phyloP scores from a whole-genome alignment of 495 filamentous ascomycete species.

The Articulospora tetracladia region DNA sequence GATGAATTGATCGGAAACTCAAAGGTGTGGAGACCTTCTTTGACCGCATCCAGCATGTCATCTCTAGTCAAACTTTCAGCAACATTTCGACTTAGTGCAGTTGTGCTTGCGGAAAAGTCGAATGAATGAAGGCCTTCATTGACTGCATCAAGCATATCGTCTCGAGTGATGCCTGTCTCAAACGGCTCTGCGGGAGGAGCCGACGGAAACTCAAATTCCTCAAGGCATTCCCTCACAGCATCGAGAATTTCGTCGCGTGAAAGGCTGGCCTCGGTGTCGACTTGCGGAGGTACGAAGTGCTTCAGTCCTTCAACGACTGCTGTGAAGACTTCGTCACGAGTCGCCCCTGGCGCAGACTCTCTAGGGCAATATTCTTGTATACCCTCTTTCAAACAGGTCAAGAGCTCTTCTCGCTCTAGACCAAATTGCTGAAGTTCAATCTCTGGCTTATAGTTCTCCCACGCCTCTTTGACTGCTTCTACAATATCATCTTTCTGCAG shows the following conservation, averaged over 20 bases:
- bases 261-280: conserved; percentile 61
- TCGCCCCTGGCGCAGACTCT: conserved; percentile 44
- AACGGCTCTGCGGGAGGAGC: conserved; percentile 35
- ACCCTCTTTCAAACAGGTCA: conserved; percentile 79
- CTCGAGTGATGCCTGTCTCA: conserved; percentile 41
- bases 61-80: conserved; percentile 27
- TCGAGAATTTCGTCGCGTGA: conserved; percentile 74
- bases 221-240: conserved; percentile 72
- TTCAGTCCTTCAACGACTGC: conserved; percentile 80
- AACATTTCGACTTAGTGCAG: conserved; percentile 11
- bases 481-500: conserved; percentile 73
- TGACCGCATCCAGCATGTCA: conserved; percentile 49
- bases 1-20: conserved; percentile 28
- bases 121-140: conserved; percentile 46
- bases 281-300: conserved; percentile 66
- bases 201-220: conserved; percentile 64
- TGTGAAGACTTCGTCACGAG: conserved; percentile 73
- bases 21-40: conserved; percentile 60
- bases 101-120: conserved; percentile 29
- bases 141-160: conserved; percentile 52
- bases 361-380: conserved; percentile 68
- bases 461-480: conserved; percentile 79
- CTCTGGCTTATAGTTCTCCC: conserved; percentile 88
- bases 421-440: conserved; percentile 87
- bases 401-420: conserved; percentile 81